Evolutionary conservation across 805 yeast genomes (phyloP).

Genomic region (Yamadazyma nakazawae): DNA sequence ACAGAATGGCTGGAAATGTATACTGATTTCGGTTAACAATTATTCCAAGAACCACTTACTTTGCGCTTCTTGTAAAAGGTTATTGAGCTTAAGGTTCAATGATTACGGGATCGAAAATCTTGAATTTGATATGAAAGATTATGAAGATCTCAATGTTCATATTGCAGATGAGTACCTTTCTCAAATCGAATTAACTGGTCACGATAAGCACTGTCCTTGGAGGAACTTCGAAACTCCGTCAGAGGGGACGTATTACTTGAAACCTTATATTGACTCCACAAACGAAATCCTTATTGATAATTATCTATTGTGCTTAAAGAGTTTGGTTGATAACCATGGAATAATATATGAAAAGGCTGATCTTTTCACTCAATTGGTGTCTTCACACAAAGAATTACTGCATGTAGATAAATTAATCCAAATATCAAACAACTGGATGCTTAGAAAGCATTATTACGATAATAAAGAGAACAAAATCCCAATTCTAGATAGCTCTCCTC

Average conservation of each 20-base stretch:
- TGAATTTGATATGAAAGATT: slow-evolving; percentile 20
- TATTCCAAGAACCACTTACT: slow-evolving; percentile 28
- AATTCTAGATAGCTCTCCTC: slow-evolving; percentile 24
- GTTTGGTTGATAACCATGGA: slow-evolving; percentile 23
- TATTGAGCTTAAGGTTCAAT: slow-evolving; percentile 28
- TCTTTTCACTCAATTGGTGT: background rate
- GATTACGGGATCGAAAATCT: slow-evolving; percentile 12
- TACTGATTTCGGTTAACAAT: slow-evolving; percentile 22
- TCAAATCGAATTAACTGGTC: slow-evolving; percentile 26
- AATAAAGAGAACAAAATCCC: slow-evolving; percentile 32
- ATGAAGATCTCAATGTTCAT: slow-evolving; percentile 21
- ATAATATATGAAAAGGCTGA: slow-evolving; percentile 7
- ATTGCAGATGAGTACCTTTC: slow-evolving; percentile 23
- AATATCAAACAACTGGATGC: slow-evolving; percentile 32
- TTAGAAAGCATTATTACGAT: slow-evolving; percentile 28
- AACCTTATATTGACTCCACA: slow-evolving; percentile 30
- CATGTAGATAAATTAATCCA: slow-evolving; percentile 4
- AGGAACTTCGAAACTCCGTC: slow-evolving; percentile 31
- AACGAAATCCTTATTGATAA: slow-evolving; percentile 25
- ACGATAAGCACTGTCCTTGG: slow-evolving; percentile 36
- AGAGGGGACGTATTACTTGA: slow-evolving; percentile 31
- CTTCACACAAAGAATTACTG: background rate
- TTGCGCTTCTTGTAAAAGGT: slow-evolving; percentile 32
- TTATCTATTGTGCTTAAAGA: slow-evolving; percentile 27
- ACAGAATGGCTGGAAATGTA: slow-evolving; percentile 52